Evolutionary conservation across 495 filamentous ascomycete species (phyloP).

Genomic region (Hypoxylon cercidicola): DNA sequence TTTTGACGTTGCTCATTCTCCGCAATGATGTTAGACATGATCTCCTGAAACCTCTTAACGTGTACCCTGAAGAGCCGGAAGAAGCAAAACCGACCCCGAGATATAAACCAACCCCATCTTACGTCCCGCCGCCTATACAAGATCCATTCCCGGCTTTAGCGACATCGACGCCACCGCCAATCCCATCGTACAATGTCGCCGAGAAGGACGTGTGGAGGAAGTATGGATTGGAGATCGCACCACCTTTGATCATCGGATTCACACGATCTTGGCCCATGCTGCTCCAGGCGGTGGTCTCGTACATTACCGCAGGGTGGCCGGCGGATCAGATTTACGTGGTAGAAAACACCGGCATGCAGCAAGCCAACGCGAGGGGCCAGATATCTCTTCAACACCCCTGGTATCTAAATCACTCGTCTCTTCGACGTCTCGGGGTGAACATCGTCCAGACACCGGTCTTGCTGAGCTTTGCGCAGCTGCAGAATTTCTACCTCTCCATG

Average conservation of each 20-base stretch:
- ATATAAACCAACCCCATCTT: constrained; percentile 52
- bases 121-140: constrained; percentile 46
- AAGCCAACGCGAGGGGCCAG: constrained; percentile 61
- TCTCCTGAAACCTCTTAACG: constrained; percentile 7
- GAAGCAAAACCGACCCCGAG: constrained; percentile 30
- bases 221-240: constrained; percentile 49
- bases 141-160: constrained; percentile 54
- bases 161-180: constrained; percentile 51
- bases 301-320: constrained; percentile 72
- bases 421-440: constrained; percentile 66
- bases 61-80: neutral
- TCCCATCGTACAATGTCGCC: constrained; percentile 56
- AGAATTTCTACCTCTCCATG: constrained; percentile 67
- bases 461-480: constrained; percentile 69
- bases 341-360: constrained; percentile 71
- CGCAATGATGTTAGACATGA: constrained; percentile 1
- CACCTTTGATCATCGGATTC: constrained; percentile 70
- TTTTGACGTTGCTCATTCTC: constrained; percentile 12
- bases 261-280: constrained; percentile 68
- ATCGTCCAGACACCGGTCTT: constrained; percentile 67
- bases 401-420: constrained; percentile 65
- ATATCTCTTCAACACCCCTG: constrained; percentile 70
- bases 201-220: constrained; percentile 46
- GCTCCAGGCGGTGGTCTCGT: constrained; percentile 67
- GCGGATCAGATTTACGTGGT: constrained; percentile 68